phyloP scores from a whole-genome alignment of 2,329 filamentous ascomycete genomes.

The Lachnellula subtilissima region DNA sequence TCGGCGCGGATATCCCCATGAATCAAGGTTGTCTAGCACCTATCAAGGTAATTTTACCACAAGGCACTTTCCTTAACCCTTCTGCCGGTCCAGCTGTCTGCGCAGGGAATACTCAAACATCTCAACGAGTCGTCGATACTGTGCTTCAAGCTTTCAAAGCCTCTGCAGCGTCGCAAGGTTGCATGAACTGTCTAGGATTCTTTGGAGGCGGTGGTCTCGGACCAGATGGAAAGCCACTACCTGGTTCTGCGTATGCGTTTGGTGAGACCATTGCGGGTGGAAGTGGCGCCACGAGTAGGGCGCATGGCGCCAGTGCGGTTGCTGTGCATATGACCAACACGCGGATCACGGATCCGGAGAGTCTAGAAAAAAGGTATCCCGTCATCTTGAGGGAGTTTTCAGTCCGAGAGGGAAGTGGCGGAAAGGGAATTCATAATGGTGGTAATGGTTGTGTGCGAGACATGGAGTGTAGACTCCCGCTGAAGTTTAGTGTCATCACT shows the following conservation, averaged over 20 bases:
- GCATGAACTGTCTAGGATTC: slow-evolving; percentile 78
- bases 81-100: slow-evolving; percentile 65
- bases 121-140: slow-evolving; percentile 73
- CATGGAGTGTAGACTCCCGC: slow-evolving; percentile 49
- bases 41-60: slow-evolving; percentile 57
- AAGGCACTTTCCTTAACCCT: slow-evolving; percentile 64
- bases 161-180: slow-evolving; percentile 71
- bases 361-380: slow-evolving; percentile 24
- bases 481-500: slow-evolving; percentile 31
- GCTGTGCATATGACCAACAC: slow-evolving; percentile 25
- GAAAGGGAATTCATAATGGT: slow-evolving; percentile 15
- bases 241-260: slow-evolving; percentile 62
- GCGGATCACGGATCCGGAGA: slow-evolving; percentile 22
- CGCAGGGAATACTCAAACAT: slow-evolving; percentile 74
- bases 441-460: slow-evolving; percentile 21
- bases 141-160: slow-evolving; percentile 73
- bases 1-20: slow-evolving; percentile 74
- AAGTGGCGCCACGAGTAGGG: slow-evolving; percentile 17
- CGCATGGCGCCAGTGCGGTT: slow-evolving; percentile 17
- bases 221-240: slow-evolving; percentile 52
- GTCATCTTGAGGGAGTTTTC: slow-evolving; percentile 21
- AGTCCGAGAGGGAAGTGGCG: slow-evolving; percentile 19
- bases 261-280: slow-evolving; percentile 24
- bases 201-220: slow-evolving; percentile 63
- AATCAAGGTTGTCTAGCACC: slow-evolving; percentile 78